Evolutionary conservation across 805 yeast genomes (phyloP).

Genomic region (Candida awuae): DNA sequence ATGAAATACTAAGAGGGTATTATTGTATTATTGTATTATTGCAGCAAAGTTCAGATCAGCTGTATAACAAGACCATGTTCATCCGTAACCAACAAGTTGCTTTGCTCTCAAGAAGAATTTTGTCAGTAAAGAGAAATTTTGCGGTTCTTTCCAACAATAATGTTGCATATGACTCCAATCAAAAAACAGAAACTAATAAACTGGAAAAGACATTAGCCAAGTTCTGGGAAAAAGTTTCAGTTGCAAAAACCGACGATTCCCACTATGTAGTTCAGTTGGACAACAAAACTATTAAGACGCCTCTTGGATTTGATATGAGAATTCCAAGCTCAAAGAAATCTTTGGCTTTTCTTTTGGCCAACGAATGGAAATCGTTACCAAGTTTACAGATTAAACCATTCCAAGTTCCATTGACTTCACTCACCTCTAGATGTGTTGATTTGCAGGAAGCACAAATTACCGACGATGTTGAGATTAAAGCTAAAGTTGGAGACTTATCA

Average conservation of each 20-base stretch:
- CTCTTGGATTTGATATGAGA: slow-evolving; percentile 62
- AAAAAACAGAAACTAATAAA: slow-evolving; percentile 56
- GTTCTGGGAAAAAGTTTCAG: slow-evolving; percentile 74
- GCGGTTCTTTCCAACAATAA: slow-evolving; percentile 7
- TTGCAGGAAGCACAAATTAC: slow-evolving; percentile 36
- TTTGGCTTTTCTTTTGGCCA: slow-evolving; percentile 67
- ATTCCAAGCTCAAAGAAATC: slow-evolving; percentile 52
- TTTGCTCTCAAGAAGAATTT: no score
- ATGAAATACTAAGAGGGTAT: no score
- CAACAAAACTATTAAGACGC: slow-evolving; percentile 72
- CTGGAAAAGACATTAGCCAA: slow-evolving; percentile 58
- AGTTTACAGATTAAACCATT: slow-evolving; percentile 64
- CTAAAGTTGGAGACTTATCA: slow-evolving; percentile 55
- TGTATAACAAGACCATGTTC: no score
- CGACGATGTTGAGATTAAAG: slow-evolving; percentile 39
- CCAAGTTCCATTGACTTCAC: slow-evolving; percentile 77
- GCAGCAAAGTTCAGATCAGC: no score
- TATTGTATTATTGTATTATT: no score
- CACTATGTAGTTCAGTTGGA: slow-evolving; percentile 55
- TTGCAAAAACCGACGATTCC: slow-evolving; percentile 26
- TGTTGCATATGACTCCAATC: slow-evolving; percentile 38
- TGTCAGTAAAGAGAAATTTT: not conserved
- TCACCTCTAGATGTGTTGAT: slow-evolving; percentile 83
- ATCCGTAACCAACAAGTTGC: no score
- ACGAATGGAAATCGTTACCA: slow-evolving; percentile 81